phyloP scores from a whole-genome alignment of 371 early-diverging fungal species.

The Rhizopus microsporus region DNA sequence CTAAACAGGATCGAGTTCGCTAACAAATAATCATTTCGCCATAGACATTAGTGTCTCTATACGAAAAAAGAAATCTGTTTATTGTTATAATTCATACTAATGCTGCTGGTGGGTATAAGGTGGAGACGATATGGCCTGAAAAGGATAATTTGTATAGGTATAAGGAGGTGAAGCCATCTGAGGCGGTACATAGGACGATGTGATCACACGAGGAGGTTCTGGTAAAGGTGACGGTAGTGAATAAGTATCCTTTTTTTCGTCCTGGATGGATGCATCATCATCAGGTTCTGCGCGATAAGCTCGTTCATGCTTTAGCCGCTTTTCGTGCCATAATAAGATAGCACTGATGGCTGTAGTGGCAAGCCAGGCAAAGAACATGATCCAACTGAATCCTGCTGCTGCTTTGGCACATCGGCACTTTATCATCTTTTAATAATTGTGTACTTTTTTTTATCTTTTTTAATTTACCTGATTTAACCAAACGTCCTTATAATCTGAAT shows the following conservation, averaged over 20 bases:
- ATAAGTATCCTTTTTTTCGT: neutral
- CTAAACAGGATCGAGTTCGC: too few species aligned
- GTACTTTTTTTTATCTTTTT: neutral
- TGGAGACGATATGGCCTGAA: neutral
- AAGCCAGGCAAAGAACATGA: conserved; percentile 20
- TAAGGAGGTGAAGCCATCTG: neutral
- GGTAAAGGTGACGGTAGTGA: neutral
- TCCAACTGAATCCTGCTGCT: conserved; percentile 22
- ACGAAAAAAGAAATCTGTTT: too few species aligned
- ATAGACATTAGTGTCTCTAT: too few species aligned
- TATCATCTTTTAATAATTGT: conserved; percentile 5
- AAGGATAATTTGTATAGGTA: neutral
- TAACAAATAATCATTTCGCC: too few species aligned
- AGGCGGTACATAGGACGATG: too few species aligned
- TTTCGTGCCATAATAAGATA: conserved; percentile 30
- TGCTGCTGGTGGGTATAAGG: neutral
- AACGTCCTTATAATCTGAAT: conserved; percentile 20
- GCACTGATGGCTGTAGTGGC: conserved; percentile 11
- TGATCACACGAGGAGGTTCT: too few species aligned
- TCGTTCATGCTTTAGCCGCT: conserved; percentile 20
- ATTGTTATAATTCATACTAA: too few species aligned
- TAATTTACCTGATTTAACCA: conserved; percentile 46
- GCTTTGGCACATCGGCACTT: conserved; percentile 33
- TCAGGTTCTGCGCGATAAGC: neutral
- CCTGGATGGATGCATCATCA: neutral